Percentiles rank a stretch among this genome's conserved stretches.
Conservation (phyloP, 2,329 filamentous ascomycete genomes). For the Lachnellula subtilissima region DNA sequence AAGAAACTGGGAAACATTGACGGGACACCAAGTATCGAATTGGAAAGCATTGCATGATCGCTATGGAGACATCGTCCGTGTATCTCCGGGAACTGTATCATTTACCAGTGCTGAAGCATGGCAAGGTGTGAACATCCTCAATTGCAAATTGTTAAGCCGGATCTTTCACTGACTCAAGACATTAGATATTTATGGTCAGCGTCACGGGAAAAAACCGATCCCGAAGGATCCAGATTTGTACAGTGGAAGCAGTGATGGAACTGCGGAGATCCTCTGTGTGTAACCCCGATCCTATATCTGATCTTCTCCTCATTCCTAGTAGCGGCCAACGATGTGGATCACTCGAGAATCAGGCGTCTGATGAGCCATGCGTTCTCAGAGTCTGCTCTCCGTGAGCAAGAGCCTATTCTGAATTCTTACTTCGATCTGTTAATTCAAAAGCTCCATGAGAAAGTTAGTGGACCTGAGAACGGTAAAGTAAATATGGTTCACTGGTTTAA, state of each 20-base stretch:
- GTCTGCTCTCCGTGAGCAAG: conserved; percentile 29
- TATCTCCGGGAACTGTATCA: conserved; percentile 3
- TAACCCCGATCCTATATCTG: background rate
- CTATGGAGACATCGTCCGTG: conserved; percentile 11
- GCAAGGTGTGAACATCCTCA: background rate
- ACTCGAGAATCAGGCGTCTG: conserved; percentile 24
- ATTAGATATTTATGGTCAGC: too few relatives aligned
- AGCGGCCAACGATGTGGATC: conserved; percentile 33
- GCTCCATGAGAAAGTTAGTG: background rate
- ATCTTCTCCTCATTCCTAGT: background rate
- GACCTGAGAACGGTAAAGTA: background rate
- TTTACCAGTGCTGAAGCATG: conserved; percentile 7
- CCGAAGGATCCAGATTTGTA: background rate
- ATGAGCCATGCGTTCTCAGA: conserved; percentile 30
- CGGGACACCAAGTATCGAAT: too few relatives aligned
- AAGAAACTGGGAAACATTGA: too few relatives aligned
- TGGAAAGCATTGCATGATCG: conserved; percentile 2
- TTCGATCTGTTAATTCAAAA: background rate
- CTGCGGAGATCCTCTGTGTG: background rate
- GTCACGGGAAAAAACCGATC: too few relatives aligned
- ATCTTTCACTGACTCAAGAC: too few relatives aligned
- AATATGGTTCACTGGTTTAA: conserved; percentile 10
- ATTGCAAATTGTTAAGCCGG: too few relatives aligned
- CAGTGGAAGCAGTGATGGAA: conserved; percentile 6
- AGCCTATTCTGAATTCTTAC: conserved; percentile 15